Percentiles rank a stretch among this genome's conserved stretches.
These are phyloP conservation scores for Emergomyces africanus DNA, from an alignment of 2,329 filamentous ascomycete species.

Conservation along the genomic window DNA sequence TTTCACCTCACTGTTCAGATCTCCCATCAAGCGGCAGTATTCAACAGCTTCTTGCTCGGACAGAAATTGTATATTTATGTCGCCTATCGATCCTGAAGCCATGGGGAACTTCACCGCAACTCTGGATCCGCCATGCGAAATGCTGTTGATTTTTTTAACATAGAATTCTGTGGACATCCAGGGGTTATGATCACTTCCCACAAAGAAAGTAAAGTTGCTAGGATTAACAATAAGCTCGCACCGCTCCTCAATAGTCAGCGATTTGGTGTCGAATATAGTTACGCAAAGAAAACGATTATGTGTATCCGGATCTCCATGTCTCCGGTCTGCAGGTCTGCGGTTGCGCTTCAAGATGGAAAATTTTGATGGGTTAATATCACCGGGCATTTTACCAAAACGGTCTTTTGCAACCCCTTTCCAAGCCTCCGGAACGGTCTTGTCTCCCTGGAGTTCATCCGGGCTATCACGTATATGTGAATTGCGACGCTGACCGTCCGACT, in stretches of 20 bases:
- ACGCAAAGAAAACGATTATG: neutral
- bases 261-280: neutral
- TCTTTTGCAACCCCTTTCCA: slow-evolving; percentile 4
- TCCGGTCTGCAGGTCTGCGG: neutral
- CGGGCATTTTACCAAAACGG: slow-evolving; percentile 15
- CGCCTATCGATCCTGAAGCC: neutral
- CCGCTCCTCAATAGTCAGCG: neutral
- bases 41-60: slow-evolving; percentile 12
- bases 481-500: slow-evolving; percentile 2
- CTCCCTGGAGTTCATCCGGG: slow-evolving; percentile 29
- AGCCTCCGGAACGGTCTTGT: slow-evolving; percentile 16
- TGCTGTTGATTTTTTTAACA: neutral
- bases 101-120: neutral
- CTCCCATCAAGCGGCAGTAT: slow-evolving; percentile 12
- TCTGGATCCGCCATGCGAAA: neutral
- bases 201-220: neutral
- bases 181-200: neutral
- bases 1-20: slow-evolving; percentile 4
- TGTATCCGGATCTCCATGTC: neutral
- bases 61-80: slow-evolving; percentile 20
- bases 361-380: slow-evolving; percentile 21
- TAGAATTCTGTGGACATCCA: neutral
- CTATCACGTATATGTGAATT: slow-evolving; percentile 19
- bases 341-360: slow-evolving; percentile 10
- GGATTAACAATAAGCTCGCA: neutral